phyloP scores from a whole-genome alignment of 2,329 filamentous ascomycete genomes.

The Coleophoma crateriformis region DNA sequence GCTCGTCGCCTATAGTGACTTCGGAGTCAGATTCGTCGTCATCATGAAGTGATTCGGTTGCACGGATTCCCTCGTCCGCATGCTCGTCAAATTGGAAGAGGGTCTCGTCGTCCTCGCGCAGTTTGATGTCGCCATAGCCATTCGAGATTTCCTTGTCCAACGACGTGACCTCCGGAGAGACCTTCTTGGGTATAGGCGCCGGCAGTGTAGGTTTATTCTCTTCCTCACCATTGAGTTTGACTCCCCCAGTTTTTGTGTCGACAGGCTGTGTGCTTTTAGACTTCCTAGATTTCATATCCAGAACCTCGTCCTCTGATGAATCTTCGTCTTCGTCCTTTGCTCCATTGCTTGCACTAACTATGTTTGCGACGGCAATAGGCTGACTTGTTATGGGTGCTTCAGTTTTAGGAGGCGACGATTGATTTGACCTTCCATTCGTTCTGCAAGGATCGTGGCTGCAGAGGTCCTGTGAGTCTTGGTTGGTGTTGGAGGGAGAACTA shows the following conservation, averaged over 20 bases:
- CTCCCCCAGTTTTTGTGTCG: neutral
- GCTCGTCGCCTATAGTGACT: constrained; percentile 1
- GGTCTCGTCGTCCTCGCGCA: constrained; percentile 16
- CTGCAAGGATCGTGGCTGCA: neutral
- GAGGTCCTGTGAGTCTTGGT: neutral
- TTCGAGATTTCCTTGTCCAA: neutral
- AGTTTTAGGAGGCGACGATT: no score
- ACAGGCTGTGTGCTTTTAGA: neutral
- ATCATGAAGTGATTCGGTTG: constrained; percentile 7
- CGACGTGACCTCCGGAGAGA: no score
- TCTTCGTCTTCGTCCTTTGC: neutral
- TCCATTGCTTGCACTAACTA: neutral
- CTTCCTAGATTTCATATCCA: neutral
- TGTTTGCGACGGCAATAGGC: no score
- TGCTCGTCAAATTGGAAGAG: constrained; percentile 23
- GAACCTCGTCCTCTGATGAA: neutral
- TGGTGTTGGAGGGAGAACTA: constrained; percentile 18
- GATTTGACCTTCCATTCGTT: neutral
- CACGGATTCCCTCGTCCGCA: constrained; percentile 3
- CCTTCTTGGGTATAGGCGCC: no score
- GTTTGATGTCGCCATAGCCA: constrained; percentile 6
- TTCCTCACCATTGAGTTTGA: neutral
- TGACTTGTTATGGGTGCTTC: no score
- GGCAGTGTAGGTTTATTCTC: no score
- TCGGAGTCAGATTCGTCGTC: constrained; percentile 7